Percentiles rank a stretch among this genome's conserved stretches.
phyloP scores from a whole-genome alignment of 768 basidiomycete genomes.

The Phanerodontia chrysosporium region DNA sequence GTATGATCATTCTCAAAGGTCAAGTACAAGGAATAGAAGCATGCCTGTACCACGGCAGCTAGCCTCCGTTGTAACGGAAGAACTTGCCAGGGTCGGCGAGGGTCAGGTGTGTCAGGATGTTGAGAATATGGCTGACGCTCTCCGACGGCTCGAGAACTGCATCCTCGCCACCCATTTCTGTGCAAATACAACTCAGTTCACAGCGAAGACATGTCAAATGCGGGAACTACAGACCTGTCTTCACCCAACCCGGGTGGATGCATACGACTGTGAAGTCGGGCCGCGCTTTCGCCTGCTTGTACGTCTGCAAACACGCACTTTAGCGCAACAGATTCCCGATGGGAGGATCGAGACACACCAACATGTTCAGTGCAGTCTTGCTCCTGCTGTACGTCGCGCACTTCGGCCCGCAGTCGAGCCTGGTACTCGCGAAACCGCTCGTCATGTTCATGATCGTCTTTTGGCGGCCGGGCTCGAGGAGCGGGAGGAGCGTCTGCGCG shows the following conservation, averaged over 20 bases:
- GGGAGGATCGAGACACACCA: conserved; percentile 20
- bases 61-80: conserved; percentile 27
- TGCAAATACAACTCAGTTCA: background rate
- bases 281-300: conserved; percentile 32
- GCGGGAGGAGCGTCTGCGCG: no score
- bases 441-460: no score
- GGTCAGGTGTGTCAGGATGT: conserved; percentile 23
- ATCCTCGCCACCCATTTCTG: conserved; percentile 32
- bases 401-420: conserved; percentile 23
- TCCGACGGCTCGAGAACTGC: conserved; percentile 28
- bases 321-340: background rate
- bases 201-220: background rate
- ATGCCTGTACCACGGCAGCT: conserved; percentile 27
- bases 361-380: conserved; percentile 38
- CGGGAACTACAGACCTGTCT: conserved; percentile 26
- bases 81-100: conserved; percentile 28
- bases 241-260: conserved; percentile 37
- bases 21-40: no score
- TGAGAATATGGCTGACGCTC: conserved; percentile 27
- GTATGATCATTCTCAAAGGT: no score
- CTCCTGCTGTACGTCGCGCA: conserved; percentile 32
- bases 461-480: no score
- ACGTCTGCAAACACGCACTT: conserved; percentile 21
- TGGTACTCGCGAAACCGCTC: conserved; percentile 32
- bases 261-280: conserved; percentile 30